phyloP scores from a whole-genome alignment of 1,284 basidiomycete species.

The Ustilago crameri region DNA sequence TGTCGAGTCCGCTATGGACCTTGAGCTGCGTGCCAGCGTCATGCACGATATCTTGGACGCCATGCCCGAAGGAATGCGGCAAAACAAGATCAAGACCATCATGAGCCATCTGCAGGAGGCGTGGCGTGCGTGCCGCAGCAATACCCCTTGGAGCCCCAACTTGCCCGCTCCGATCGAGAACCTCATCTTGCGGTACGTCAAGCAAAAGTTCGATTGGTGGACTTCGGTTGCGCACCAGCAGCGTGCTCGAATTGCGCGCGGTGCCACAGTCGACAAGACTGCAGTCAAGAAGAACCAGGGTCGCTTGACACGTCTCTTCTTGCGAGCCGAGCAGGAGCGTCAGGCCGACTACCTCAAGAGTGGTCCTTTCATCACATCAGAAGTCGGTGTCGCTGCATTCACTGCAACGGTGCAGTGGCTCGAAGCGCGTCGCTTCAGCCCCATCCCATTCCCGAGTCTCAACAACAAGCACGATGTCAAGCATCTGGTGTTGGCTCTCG shows the following conservation, averaged over 20 bases:
- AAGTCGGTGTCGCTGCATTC: slow-evolving; percentile 67
- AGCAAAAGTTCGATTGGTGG: slow-evolving; percentile 99
- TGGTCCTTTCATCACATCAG: slow-evolving; percentile 67
- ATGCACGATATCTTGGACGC: slow-evolving; percentile 91
- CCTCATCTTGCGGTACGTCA: slow-evolving; percentile 98
- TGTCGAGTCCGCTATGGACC: slow-evolving; percentile 97
- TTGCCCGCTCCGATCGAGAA: slow-evolving; percentile 99
- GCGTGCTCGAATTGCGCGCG: slow-evolving; percentile 91
- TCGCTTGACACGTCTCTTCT: slow-evolving; percentile 79
- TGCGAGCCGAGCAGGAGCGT: slow-evolving; percentile 67
- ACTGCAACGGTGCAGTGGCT: slow-evolving; percentile 68
- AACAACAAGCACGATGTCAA: slow-evolving; percentile 68
- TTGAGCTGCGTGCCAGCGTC: slow-evolving; percentile 95
- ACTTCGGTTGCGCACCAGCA: slow-evolving; percentile 91
- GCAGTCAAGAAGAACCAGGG: slow-evolving; percentile 96
- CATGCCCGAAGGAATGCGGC: slow-evolving; percentile 99
- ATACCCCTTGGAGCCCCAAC: slow-evolving; percentile 96
- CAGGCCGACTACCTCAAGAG: slow-evolving; percentile 67
- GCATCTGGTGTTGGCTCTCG: slow-evolving; percentile 65
- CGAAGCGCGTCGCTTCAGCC: slow-evolving; percentile 66
- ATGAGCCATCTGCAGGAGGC: slow-evolving; percentile 96
- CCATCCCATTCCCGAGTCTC: slow-evolving; percentile 68
- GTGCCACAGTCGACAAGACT: slow-evolving; percentile 99
- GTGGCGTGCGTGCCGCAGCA: slow-evolving; percentile 97
- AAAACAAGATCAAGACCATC: slow-evolving; percentile 99